Percentiles rank a stretch among this genome's conserved stretches.
These are phyloP conservation scores for Fusarium bulbicola DNA, from an alignment of 2,329 filamentous ascomycete genomes.

Conservation along the genomic window DNA sequence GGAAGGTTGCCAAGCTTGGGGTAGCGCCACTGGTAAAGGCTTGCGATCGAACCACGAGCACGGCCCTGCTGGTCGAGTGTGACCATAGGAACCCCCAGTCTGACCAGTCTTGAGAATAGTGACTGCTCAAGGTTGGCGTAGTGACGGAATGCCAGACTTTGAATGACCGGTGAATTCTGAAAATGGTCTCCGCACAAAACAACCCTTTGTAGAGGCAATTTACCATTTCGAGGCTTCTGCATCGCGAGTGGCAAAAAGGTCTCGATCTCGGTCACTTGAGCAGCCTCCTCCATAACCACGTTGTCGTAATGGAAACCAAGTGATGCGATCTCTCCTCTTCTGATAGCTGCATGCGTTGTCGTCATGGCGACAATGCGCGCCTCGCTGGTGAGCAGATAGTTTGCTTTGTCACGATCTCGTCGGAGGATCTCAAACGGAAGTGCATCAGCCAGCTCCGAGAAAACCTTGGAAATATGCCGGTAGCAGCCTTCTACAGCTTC, in stretches of 20 bases:
- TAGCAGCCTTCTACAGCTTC: constrained; percentile 88
- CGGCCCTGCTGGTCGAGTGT: constrained; percentile 94
- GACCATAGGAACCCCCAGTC: constrained; percentile 90
- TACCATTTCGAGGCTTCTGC: constrained; percentile 79
- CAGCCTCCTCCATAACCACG: constrained; percentile 97
- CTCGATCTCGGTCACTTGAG: constrained; percentile 97
- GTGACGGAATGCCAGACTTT: constrained; percentile 91
- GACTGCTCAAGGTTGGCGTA: constrained; percentile 97
- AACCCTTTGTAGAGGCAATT: constrained; percentile 83
- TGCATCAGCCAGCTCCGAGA: constrained; percentile 90
- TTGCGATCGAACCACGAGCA: constrained; percentile 84
- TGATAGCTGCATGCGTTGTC: constrained; percentile 95
- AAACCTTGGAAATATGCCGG: constrained; percentile 87
- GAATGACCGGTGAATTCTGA: constrained; percentile 95
- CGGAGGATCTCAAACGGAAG: constrained; percentile 94
- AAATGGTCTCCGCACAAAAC: constrained; percentile 95
- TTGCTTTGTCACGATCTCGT: constrained; percentile 89
- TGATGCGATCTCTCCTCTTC: constrained; percentile 85
- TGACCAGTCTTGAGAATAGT: constrained; percentile 88
- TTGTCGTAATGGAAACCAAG: constrained; percentile 99
- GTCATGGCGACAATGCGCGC: constrained; percentile 99
- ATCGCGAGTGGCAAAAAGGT: constrained; percentile 96
- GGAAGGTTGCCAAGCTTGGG: constrained; percentile 81
- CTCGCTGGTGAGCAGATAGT: constrained; percentile 94
- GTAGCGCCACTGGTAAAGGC: constrained; percentile 95